These are phyloP conservation scores for Misopates orontium DNA, from an alignment of 257 asterid species.

Conservation along the genomic window DNA sequence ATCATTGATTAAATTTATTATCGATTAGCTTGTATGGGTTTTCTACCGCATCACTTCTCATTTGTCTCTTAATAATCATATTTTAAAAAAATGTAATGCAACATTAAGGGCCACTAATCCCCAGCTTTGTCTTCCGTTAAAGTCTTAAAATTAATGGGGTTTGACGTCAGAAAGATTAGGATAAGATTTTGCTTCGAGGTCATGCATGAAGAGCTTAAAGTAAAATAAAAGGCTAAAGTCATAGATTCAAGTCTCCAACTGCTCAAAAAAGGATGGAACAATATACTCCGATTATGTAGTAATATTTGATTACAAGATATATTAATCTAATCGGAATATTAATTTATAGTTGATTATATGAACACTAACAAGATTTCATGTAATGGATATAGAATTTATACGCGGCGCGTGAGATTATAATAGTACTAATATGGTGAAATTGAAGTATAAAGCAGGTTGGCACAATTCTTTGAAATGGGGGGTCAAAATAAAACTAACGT, in stretches of 20 bases:
- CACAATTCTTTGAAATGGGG: too few species aligned
- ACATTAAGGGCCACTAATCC: slow-evolving; percentile 23
- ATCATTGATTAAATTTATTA: slow-evolving; percentile 6
- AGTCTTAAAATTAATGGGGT: neutral
- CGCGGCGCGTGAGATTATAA: too few species aligned
- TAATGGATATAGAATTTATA: too few species aligned
- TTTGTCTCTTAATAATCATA: slow-evolving; percentile 1
- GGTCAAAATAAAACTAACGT: too few species aligned
- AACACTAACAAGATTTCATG: too few species aligned
- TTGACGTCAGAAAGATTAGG: slow-evolving; percentile 30
- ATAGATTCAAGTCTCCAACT: neutral
- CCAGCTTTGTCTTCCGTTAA: slow-evolving; percentile 9
- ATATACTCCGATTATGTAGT: slow-evolving; percentile 10
- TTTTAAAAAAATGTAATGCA: neutral
- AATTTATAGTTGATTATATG: too few species aligned
- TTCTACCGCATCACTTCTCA: neutral
- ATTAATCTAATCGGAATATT: neutral
- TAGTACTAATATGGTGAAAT: too few species aligned
- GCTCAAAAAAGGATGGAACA: slow-evolving; percentile 4
- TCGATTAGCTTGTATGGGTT: slow-evolving; percentile 18
- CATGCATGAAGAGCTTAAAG: slow-evolving; percentile 5
- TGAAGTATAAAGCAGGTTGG: too few species aligned
- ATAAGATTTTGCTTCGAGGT: slow-evolving; percentile 25
- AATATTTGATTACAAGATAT: neutral
- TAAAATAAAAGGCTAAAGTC: slow-evolving; percentile 10